These are phyloP conservation scores for Gonium pectorale DNA, from an alignment of 139 green algal genomes.

Conservation along the genomic window DNA sequence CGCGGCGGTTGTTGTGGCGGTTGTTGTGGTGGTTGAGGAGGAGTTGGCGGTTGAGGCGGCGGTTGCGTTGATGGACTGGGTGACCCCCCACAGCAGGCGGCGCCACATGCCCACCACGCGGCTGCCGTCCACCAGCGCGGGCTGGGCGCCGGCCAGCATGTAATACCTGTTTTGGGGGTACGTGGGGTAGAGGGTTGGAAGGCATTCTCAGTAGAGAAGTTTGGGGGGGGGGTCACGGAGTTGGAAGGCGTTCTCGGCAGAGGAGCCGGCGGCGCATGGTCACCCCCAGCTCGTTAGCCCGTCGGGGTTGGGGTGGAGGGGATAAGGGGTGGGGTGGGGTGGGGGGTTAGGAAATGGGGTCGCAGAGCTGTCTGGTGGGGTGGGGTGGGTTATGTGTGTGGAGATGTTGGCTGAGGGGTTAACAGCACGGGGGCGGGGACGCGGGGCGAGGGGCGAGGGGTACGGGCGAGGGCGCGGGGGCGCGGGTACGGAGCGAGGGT, in stretches of 20 bases:
- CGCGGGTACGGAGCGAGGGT: too few species aligned
- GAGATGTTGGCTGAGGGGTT: too few species aligned
- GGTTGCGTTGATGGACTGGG: neutral
- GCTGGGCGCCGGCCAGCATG: slow-evolving; percentile 19
- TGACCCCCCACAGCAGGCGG: slow-evolving; percentile 21
- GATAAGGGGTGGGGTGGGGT: neutral
- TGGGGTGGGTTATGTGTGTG: too few species aligned
- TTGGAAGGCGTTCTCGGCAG: too few species aligned
- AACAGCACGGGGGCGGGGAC: too few species aligned
- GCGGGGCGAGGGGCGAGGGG: too few species aligned
- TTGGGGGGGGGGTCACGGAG: neutral
- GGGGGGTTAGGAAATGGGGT: too few species aligned
- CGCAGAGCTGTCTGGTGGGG: too few species aligned
- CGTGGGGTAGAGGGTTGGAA: neutral
- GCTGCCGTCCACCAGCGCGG: neutral
- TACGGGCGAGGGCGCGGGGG: too few species aligned
- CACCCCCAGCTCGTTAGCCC: too few species aligned
- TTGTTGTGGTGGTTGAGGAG: neutral
- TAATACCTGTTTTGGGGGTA: neutral
- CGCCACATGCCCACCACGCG: slow-evolving; percentile 8
- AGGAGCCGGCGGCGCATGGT: too few species aligned
- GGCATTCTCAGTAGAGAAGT: too few species aligned
- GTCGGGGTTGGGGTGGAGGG: slow-evolving; percentile 2
- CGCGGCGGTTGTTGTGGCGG: neutral
- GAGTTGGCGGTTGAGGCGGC: neutral